Base-by-base conservation (phyloP, 768 basidiomycete genomes). In the Leccinum olivaceopallidum region DNA sequence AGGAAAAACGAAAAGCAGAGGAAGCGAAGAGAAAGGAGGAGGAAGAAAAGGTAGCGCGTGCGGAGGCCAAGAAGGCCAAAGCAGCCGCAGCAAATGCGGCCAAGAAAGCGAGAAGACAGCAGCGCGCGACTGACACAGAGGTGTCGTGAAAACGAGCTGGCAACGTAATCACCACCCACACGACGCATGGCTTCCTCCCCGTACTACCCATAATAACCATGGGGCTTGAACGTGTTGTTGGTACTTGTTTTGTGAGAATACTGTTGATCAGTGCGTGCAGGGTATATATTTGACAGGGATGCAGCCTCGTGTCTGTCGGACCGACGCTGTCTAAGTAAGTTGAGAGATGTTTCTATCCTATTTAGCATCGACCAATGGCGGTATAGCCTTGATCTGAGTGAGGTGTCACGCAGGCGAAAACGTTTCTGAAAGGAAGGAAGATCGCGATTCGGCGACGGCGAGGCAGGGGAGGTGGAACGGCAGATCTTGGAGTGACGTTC, bases 71-170 rank as follows among this genome's bases (percentile, higher is more conserved):
- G 75, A 93, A 92, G 77, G 85, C 85, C 4, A 94, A 93, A 69
- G 85, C 88, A 1, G 90, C 90, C 3, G 90, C 90, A 49, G 92
- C 93, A 4, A 95, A 88, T 69, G 93, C 92, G 44, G 92, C 92
- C 12, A 95, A 95, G 79, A 95, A 95, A 78, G 92, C 92, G 32
- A 79, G 90, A 63, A 81, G 90, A 63, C 82, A 82, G 50, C 83
- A 81, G 60, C 81, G 88, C 42, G 81, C 81, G 26, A 74, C 77
- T 10, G 85, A 83, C 58, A 80, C n/a, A 49, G 68, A 62, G 6
- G 53, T 49, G 20, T 56, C 58, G 52, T 71, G 60, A 65, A 39
- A 20, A 26, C 22, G 24, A 8, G 28, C 26, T 14, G 34, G 32
- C 47, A 32, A 37, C 13, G n/a, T 32, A 10, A 22, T 34, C 50